Conservation (phyloP, 495 filamentous ascomycete species). For the Melanomma pulvis-pyrius region DNA sequence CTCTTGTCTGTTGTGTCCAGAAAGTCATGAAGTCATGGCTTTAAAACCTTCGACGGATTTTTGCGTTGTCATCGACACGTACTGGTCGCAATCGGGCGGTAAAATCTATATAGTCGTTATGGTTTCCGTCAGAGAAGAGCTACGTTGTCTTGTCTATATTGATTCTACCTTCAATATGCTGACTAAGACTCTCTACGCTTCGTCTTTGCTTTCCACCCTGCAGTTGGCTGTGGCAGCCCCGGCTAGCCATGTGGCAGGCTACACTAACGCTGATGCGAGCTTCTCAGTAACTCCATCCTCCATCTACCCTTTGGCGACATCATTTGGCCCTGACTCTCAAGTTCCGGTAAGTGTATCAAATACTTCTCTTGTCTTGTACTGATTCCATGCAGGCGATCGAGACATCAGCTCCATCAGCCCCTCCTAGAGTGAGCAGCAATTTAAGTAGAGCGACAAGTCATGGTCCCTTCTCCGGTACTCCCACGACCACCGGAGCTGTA, state of each 20-base stretch:
- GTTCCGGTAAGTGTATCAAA: constrained; percentile 23
- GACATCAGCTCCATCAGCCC: constrained; percentile 21
- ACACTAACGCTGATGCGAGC: constrained; percentile 42
- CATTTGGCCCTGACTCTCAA: constrained; percentile 35
- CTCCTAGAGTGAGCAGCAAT: constrained; percentile 33
- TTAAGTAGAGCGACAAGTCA: constrained; percentile 45
- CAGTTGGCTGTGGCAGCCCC: constrained; percentile 40
- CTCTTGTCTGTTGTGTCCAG: neutral
- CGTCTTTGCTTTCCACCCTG: constrained; percentile 37
- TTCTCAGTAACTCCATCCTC: constrained; percentile 34
- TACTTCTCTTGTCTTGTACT: neutral
- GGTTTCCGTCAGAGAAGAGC: constrained; percentile 2
- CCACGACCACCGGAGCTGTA: constrained; percentile 47
- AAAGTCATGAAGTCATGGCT: constrained; percentile 32
- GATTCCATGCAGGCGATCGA: constrained; percentile 17
- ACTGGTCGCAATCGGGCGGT: too few relatives aligned
- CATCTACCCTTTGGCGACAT: constrained; percentile 28
- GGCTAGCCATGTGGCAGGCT: constrained; percentile 45
- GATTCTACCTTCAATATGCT: constrained; percentile 37
- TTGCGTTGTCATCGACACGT: neutral
- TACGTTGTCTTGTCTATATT: neutral
- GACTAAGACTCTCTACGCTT: constrained; percentile 31
- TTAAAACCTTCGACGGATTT: too few relatives aligned
- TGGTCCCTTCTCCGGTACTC: constrained; percentile 44
- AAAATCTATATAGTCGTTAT: neutral